Evolutionary conservation across 2,329 filamentous ascomycete genomes (phyloP).

Genomic region (Keithomyces neogunnii): DNA sequence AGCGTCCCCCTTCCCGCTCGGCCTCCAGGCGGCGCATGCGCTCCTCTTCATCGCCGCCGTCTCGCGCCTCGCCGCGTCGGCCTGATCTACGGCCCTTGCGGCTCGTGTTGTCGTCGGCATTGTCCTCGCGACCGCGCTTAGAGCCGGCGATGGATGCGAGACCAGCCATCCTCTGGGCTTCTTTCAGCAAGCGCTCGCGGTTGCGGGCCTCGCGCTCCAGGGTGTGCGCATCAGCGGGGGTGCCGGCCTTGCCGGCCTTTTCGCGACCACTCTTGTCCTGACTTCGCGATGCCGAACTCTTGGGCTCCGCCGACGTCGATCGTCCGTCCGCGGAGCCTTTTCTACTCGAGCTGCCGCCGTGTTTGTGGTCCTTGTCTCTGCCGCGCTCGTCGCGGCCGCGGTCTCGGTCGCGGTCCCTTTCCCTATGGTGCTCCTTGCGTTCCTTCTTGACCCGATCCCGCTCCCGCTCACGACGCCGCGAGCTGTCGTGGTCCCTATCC

Average conservation of each 20-base stretch:
- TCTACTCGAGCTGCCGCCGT: constrained; percentile 25
- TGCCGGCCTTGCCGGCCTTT: constrained; percentile 11
- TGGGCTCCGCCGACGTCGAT: constrained; percentile 28
- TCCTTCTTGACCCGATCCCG: constrained; percentile 27
- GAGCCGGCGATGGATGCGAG: constrained; percentile 36
- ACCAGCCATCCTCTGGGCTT: constrained; percentile 57
- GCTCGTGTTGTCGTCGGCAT: constrained; percentile 25
- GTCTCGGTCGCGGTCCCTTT: constrained; percentile 17
- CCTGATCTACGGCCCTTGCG: constrained; percentile 33
- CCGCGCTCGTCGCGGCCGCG: constrained; percentile 16
- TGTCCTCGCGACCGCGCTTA: constrained; percentile 44
- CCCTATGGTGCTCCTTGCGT: constrained; percentile 26
- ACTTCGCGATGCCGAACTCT: constrained; percentile 17
- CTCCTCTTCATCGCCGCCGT: constrained; percentile 40
- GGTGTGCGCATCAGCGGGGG: constrained; percentile 52
- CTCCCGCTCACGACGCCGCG: constrained; percentile 23
- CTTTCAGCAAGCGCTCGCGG: constrained; percentile 57
- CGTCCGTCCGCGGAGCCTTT: constrained; percentile 17
- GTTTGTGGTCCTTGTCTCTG: constrained; percentile 20
- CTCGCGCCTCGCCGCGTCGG: constrained; percentile 39
- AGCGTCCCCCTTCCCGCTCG: constrained; percentile 48
- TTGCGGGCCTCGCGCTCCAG: constrained; percentile 60
- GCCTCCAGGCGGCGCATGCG: constrained; percentile 47
- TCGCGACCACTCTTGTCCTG: constrained; percentile 26
- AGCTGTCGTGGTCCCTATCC: constrained; percentile 31